These are phyloP conservation scores for Capsicum rhomboideum DNA, from an alignment of 257 asterid genomes.

Conservation along the genomic window DNA sequence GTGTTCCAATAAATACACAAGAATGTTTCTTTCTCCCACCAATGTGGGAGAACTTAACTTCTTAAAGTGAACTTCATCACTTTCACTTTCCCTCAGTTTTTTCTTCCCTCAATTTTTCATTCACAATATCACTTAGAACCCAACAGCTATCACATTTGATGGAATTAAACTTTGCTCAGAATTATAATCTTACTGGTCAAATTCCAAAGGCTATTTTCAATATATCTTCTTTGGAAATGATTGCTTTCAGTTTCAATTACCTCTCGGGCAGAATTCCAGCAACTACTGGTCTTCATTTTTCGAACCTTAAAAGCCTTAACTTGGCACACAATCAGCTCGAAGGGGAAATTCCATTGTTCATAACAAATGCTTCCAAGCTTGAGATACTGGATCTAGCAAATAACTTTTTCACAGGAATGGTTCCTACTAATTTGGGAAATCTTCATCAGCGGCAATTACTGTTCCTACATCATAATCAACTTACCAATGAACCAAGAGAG, in stretches of 20 bases:
- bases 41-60: too few species aligned
- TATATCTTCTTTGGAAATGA: background rate
- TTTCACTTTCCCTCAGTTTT: too few species aligned
- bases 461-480: slow-evolving; percentile 9
- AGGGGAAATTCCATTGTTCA: slow-evolving; percentile 19
- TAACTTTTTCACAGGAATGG: slow-evolving; percentile 11
- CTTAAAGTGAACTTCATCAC: too few species aligned
- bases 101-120: too few species aligned
- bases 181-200: background rate
- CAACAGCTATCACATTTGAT: background rate
- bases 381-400: slow-evolving; percentile 7
- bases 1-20: too few species aligned
- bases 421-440: slow-evolving; percentile 24
- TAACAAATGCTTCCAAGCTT: slow-evolving; percentile 24
- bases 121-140: too few species aligned
- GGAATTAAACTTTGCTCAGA: background rate
- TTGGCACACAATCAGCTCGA: slow-evolving; percentile 11
- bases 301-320: slow-evolving; percentile 12
- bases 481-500: background rate
- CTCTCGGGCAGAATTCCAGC: slow-evolving; percentile 17
- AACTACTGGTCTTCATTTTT: slow-evolving; percentile 16
- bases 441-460: slow-evolving; percentile 7
- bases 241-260: background rate
- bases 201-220: background rate
- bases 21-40: too few species aligned